A percentile compares a stretch with the other conserved stretches of the same genome.
Evolutionary conservation across 805 yeast species (phyloP).

Genomic region (Saturnispora saitoi): DNA sequence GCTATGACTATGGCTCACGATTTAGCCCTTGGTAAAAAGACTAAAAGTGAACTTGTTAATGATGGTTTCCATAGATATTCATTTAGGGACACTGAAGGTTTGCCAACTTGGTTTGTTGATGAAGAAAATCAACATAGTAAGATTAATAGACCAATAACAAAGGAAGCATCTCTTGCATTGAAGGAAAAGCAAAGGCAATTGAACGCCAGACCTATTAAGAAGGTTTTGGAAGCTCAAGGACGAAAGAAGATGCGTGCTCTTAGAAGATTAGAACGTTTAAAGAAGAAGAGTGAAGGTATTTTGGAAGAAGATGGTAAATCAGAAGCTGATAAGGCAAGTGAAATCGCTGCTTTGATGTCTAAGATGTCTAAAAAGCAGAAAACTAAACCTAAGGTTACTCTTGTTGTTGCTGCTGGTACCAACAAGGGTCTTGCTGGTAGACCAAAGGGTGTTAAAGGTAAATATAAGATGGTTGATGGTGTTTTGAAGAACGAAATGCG

Average conservation of each 20-base stretch:
- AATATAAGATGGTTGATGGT: slow-evolving; percentile 99
- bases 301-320: slow-evolving; percentile 81
- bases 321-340: slow-evolving; percentile 92
- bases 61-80: slow-evolving; percentile 91
- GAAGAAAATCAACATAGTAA: slow-evolving; percentile 86
- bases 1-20: slow-evolving; percentile 98
- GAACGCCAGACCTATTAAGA: slow-evolving; percentile 97
- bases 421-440: slow-evolving; percentile 88
- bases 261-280: slow-evolving; percentile 75
- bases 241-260: slow-evolving; percentile 92
- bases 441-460: slow-evolving; percentile 95
- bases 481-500: slow-evolving; percentile 94
- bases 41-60: slow-evolving; percentile 76
- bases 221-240: slow-evolving; percentile 96
- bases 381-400: slow-evolving; percentile 71
- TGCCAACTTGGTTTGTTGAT: slow-evolving; percentile 96
- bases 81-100: slow-evolving; percentile 80
- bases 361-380: slow-evolving; percentile 66
- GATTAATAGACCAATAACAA: slow-evolving; percentile 84
- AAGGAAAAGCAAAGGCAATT: slow-evolving; percentile 69
- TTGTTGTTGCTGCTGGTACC: slow-evolving; percentile 79
- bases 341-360: slow-evolving; percentile 77
- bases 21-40: slow-evolving; percentile 80
- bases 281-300: slow-evolving; percentile 87
- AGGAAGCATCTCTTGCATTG: slow-evolving; percentile 78